Base-by-base conservation (phyloP, 208 protist species). In the Trypanosoma congolense region DNA sequence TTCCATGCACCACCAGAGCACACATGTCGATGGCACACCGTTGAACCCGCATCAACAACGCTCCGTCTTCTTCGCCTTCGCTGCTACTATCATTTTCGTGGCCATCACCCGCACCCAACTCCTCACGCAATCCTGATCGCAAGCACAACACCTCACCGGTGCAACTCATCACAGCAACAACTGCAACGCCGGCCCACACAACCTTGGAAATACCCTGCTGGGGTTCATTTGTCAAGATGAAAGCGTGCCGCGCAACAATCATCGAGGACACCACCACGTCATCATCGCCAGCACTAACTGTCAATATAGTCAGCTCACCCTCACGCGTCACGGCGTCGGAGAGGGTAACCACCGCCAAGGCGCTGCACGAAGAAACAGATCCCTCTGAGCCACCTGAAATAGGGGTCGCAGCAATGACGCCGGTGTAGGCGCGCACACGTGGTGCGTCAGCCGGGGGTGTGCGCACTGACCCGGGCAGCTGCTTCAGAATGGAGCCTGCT, bases 121-220 rank as follows among this genome's bases (percentile, higher is more conserved):
- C 25, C 35, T 46, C 44, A 26, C 4, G 46, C 9, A 67, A 42
- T 35, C 53, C 59, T 12, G 60, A 63, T 10, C 21, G 42, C 18
- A 61, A 12, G 18, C 47, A 56, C 26, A 73, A 24, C 10, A 57
- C 45, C 45, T 65, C 52, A 10, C 60, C 59, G 10, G 33, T 21
- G 4, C 25, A 56, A 14, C 50, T 67, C 57, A 73, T 66, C 21
- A 73, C 31, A 19, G 25, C 57, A 40, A 73, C 33, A 10, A 61
- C 49, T 4, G 36, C 36, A 16, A 42, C 18, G 22, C 59, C 59
- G 10, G 59, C 65, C 58, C 65, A 73, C 19, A 66, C 31, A 4
- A 73, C 44, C 35, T 66, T 73, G 18, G 49, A 25, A 25, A 73
- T 61, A 26, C 61, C 61, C 29, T 44, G n/a, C 21, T 16, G 8